phyloP scores from a whole-genome alignment of 495 filamentous ascomycete genomes.

The Aspergillus taichungensis region DNA sequence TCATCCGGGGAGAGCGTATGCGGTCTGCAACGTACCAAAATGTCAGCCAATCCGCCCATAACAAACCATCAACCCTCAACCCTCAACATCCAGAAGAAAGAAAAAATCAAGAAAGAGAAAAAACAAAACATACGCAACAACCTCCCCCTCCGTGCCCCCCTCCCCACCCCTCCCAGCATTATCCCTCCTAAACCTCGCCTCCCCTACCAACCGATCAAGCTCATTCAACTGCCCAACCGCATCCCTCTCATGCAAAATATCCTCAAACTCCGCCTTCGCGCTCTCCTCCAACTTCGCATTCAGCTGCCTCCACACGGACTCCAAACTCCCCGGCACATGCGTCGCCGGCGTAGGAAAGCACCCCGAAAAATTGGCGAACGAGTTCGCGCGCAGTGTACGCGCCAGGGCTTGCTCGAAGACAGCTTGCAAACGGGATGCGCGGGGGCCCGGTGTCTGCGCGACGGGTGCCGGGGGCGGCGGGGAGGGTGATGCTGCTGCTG shows the following conservation, averaged over 20 bases:
- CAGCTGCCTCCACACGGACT: constrained; percentile 61
- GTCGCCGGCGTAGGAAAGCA: constrained; percentile 83
- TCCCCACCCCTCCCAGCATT: constrained; percentile 17
- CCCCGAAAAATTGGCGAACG: constrained; percentile 66
- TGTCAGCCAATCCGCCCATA: neutral
- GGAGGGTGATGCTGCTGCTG: constrained; percentile 29
- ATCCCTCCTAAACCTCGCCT: constrained; percentile 54
- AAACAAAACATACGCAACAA: constrained; percentile 30
- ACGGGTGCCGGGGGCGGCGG: constrained; percentile 50
- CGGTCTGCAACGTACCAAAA: constrained; percentile 40
- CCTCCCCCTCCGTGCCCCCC: constrained; percentile 5
- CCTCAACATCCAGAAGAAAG: neutral
- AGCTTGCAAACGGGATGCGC: constrained; percentile 61
- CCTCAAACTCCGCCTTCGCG: constrained; percentile 63
- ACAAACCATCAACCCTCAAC: neutral
- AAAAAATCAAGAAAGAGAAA: neutral
- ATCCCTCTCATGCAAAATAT: constrained; percentile 57
- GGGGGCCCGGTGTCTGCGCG: constrained; percentile 58
- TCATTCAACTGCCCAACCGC: constrained; percentile 74
- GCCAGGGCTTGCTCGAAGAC: constrained; percentile 61
- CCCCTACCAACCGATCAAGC: constrained; percentile 65
- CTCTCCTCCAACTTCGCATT: constrained; percentile 55
- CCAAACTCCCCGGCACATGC: constrained; percentile 57
- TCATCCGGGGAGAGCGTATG: constrained; percentile 64
- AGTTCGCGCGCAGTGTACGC: constrained; percentile 63